Evolutionary conservation across 495 filamentous ascomycete species (phyloP).

Genomic region (Lasiosphaeria hispida): DNA sequence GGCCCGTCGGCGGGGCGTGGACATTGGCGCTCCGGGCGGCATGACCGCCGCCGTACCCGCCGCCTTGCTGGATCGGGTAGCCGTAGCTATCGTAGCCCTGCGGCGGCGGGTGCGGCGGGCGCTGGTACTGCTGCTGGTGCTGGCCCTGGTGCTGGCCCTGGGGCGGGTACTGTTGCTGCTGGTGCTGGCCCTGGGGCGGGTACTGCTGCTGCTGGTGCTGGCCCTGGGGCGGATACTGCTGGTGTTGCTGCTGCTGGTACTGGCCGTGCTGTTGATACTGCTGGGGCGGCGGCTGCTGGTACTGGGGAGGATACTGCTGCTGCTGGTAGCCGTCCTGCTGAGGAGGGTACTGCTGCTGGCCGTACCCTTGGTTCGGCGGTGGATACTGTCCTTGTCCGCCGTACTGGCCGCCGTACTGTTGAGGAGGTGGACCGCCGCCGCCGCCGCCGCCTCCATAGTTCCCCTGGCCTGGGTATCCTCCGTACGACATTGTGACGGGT

Average conservation of each 20-base stretch:
- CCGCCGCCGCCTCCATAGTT: slow-evolving; percentile 10
- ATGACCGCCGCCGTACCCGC: slow-evolving; percentile 17
- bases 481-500: slow-evolving; percentile 8
- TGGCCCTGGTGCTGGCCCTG: slow-evolving; percentile 13
- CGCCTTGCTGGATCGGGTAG: slow-evolving; percentile 28
- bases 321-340: slow-evolving; percentile 19
- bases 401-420: slow-evolving; percentile 13
- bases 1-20: slow-evolving; percentile 48
- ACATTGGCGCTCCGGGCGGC: slow-evolving; percentile 33
- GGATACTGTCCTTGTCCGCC: slow-evolving; percentile 23
- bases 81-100: slow-evolving; percentile 38
- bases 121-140: slow-evolving; percentile 30
- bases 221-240: not conserved
- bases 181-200: slow-evolving; percentile 8
- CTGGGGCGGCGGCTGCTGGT: slow-evolving; percentile 14
- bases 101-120: slow-evolving; percentile 36
- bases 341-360: slow-evolving; percentile 22
- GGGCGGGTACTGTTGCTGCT: slow-evolving; percentile 6
- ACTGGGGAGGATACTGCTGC: slow-evolving; percentile 20
- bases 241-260: slow-evolving; percentile 30
- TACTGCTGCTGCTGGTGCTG: slow-evolving; percentile 17
- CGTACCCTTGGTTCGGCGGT: slow-evolving; percentile 24
- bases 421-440: slow-evolving; percentile 2
- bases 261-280: slow-evolving; percentile 29
- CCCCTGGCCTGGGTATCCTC: slow-evolving; percentile 10